Evolutionary conservation across 257 asterid species (phyloP).

Genomic region (Forsythia suspensa): DNA sequence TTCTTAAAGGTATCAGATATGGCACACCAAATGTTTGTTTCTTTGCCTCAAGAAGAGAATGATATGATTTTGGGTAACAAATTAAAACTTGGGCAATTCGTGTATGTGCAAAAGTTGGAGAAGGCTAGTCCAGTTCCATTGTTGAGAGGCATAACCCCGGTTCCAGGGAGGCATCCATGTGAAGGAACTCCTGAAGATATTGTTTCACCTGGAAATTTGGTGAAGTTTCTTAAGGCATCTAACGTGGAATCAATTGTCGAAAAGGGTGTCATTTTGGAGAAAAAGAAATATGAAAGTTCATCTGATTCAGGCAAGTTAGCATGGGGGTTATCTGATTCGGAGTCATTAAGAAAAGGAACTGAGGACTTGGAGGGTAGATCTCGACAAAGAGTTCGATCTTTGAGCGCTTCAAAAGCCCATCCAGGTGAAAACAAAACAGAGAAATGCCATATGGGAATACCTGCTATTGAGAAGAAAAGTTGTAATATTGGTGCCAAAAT

Average conservation of each 20-base stretch:
- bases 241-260: constrained; percentile 48
- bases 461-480: constrained; percentile 19
- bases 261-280: constrained; percentile 65
- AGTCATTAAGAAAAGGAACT: constrained; percentile 17
- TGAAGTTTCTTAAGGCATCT: constrained; percentile 28
- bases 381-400: constrained; percentile 33
- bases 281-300: constrained; percentile 30
- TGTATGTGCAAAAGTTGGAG: constrained; percentile 50
- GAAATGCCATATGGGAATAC: constrained; percentile 3
- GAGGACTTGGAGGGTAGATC: constrained; percentile 14
- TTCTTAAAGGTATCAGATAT: constrained; percentile 67
- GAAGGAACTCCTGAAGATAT: constrained; percentile 64
- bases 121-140: constrained; percentile 60
- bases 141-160: constrained; percentile 51
- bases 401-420: constrained; percentile 40
- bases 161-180: constrained; percentile 62
- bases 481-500: constrained; percentile 5
- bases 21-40: constrained; percentile 62
- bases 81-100: constrained; percentile 62
- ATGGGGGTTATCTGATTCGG: constrained; percentile 36
- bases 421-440: constrained; percentile 13
- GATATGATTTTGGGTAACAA: constrained; percentile 63
- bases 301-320: constrained; percentile 17
- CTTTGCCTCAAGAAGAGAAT: constrained; percentile 58
- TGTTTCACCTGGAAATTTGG: constrained; percentile 28